Percentiles rank a stretch among this genome's conserved stretches.
Conservation (phyloP, 352 stramenopile genomes). For the Salisapilia sapeloensis region DNA sequence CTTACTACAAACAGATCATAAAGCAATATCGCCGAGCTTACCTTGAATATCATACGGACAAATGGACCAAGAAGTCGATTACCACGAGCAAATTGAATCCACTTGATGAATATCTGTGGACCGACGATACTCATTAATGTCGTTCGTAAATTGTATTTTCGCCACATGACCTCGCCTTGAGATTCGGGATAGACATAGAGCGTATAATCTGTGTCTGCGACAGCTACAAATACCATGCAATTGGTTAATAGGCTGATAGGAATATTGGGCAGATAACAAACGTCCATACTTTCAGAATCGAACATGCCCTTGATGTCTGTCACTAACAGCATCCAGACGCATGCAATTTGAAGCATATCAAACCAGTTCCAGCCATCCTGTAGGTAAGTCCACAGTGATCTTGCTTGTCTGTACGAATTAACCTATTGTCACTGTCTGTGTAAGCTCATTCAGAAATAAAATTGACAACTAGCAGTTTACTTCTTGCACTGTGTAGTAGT, state of each 20-base stretch:
- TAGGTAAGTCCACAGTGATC: constrained; percentile 38
- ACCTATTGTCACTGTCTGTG: constrained; percentile 5
- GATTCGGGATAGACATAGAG: constrained; percentile 44
- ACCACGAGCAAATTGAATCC: constrained; percentile 63
- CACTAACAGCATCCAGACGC: constrained; percentile 42
- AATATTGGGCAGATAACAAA: neutral
- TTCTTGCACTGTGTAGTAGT: constrained; percentile 46
- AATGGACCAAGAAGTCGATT: constrained; percentile 51
- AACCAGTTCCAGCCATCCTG: constrained; percentile 68
- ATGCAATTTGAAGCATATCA: constrained; percentile 49
- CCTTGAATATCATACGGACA: constrained; percentile 77
- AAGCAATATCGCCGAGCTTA: constrained; percentile 3
- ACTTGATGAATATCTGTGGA: constrained; percentile 63
- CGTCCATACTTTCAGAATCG: constrained; percentile 8
- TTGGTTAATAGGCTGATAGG: too few relatives aligned
- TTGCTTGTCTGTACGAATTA: constrained; percentile 24
- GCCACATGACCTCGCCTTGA: constrained; percentile 34
- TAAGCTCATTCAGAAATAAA: neutral
- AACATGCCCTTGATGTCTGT: constrained; percentile 30
- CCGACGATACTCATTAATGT: constrained; percentile 67
- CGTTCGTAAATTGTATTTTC: constrained; percentile 50
- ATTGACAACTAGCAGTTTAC: constrained; percentile 7
- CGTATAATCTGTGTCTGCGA: constrained; percentile 17
- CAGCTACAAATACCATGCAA: constrained; percentile 1
- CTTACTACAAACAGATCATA: too few relatives aligned